Evolutionary conservation across 208 protist genomes (phyloP).

Genomic region (Borovskyia barvae): DNA sequence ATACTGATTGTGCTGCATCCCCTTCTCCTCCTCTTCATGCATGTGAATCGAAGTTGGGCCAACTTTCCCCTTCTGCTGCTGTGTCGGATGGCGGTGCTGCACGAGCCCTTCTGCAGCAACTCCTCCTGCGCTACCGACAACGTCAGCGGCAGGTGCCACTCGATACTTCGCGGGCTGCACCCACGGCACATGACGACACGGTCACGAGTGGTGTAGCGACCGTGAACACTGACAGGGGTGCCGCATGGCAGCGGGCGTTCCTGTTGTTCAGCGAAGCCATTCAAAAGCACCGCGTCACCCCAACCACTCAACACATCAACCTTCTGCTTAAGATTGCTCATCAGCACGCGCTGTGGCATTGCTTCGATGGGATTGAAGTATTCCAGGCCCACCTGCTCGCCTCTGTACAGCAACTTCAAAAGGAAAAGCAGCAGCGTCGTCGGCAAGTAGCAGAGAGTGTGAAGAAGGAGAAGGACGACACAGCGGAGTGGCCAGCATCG

Average conservation of each 20-base stretch:
- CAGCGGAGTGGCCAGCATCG: not conserved
- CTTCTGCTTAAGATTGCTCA: constrained; percentile 55
- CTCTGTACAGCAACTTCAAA: constrained; percentile 24
- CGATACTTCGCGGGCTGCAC: not conserved
- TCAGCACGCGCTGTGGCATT: constrained; percentile 45
- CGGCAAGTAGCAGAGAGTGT: not conserved
- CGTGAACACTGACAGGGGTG: no score
- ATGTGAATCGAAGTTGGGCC: no score
- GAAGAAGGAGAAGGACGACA: not conserved
- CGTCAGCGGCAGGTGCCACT: not conserved
- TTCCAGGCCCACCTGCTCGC: constrained; percentile 51
- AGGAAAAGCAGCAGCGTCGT: constrained; percentile 17
- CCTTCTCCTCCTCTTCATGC: no score
- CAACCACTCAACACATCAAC: constrained; percentile 73
- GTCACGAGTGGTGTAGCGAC: no score
- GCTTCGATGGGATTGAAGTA: constrained; percentile 43
- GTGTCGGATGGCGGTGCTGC: no score
- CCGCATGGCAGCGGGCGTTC: constrained; percentile 48
- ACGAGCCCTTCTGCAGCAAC: constrained; percentile 1
- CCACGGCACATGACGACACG: not conserved
- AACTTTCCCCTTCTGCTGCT: no score
- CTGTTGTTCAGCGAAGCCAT: constrained; percentile 55
- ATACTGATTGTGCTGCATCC: no score
- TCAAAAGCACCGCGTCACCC: constrained; percentile 46
- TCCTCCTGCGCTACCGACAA: not conserved